Evolutionary conservation across 768 basidiomycete species (phyloP).

Genomic region (Tremella mesenterica): DNA sequence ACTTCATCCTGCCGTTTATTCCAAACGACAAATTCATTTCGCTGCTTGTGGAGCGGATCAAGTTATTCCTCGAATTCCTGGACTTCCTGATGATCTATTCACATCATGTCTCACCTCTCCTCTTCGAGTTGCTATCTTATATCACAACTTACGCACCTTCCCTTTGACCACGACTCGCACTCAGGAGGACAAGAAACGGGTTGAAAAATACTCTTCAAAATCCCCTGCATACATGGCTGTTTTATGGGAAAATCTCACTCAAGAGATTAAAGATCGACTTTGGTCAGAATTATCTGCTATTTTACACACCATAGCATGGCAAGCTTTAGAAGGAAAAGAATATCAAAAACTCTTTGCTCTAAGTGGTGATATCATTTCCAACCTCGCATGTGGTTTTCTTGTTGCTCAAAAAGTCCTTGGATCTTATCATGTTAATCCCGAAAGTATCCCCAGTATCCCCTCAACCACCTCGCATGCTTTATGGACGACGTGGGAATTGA

Average conservation of each 20-base stretch:
- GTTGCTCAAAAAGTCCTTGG: conserved; percentile 31
- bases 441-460: conserved; percentile 30
- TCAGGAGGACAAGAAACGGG: no score
- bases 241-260: conserved; percentile 22
- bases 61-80: conserved; percentile 19
- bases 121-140: conserved; percentile 22
- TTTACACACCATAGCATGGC: conserved; percentile 36
- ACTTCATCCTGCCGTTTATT: conserved; percentile 30
- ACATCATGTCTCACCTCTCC: conserved; percentile 31
- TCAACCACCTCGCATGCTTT: conserved; percentile 22
- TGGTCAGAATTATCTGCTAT: conserved; percentile 27
- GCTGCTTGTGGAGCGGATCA: conserved; percentile 33
- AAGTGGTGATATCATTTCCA: conserved; percentile 22
- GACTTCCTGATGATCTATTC: conserved; percentile 36
- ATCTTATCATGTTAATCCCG: conserved; percentile 23
- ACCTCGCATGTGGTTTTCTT: conserved; percentile 27
- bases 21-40: conserved; percentile 33
- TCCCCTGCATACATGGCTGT: conserved; percentile 17
- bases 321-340: conserved; percentile 13
- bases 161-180: conserved; percentile 19
- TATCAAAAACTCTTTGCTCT: conserved; percentile 31
- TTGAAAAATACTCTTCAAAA: conserved; percentile 10
- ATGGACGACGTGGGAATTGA: conserved; percentile 38
- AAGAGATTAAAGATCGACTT: conserved; percentile 19
- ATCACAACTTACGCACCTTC: conserved; percentile 32